Evolutionary conservation across 768 basidiomycete species (phyloP), one percentile per base, ranked within the genome.

Genomic region (Mycena haematopus): DNA sequence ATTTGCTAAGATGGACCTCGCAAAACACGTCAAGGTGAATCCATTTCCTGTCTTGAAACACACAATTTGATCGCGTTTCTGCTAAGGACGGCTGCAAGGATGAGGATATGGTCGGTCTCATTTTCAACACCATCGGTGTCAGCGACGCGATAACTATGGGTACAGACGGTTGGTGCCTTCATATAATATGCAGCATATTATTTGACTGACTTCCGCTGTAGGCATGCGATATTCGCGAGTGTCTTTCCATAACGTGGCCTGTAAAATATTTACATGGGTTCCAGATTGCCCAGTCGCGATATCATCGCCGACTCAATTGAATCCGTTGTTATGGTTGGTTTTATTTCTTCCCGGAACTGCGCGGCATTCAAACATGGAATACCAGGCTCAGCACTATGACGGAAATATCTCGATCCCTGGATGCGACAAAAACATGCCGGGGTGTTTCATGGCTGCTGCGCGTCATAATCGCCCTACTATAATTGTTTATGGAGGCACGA

Each of bases 391-490:
- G 78, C 87, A 93, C 70, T 94, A 95, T 68, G 93, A 95, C 63
- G 93, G 86, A 14, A 93, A 93, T 69, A 92, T 95, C 68, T 86
- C 90, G 6, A 82, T 94, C 56, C 93, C 93, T 19, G 92, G 93
- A 58, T 95, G 93, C 67, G 93, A 95, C 76, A 95, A 95, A 79
- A 95, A 95, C 71, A 94, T 95, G 93, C 93, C 93, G 10, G 93
- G 92, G 19, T 91, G 89, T 71, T 80, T 93, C 59, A 92, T 95
- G 71, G 93, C 93, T 17, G 93, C 93, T 1, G 90, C 80, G 40
- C 87, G 93, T 54, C 90, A 93, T 77, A 95, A 95, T 71, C 84
- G 93, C 7, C 93, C 93, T 1, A 94, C 93, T 1, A 86, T 95
- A 70, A 89, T 94, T 57, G 83, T 95, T 14, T 95, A 95, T 77